Conservation (phyloP, 2,329 filamentous ascomycete genomes). For the Botrytis pseudocinerea region DNA sequence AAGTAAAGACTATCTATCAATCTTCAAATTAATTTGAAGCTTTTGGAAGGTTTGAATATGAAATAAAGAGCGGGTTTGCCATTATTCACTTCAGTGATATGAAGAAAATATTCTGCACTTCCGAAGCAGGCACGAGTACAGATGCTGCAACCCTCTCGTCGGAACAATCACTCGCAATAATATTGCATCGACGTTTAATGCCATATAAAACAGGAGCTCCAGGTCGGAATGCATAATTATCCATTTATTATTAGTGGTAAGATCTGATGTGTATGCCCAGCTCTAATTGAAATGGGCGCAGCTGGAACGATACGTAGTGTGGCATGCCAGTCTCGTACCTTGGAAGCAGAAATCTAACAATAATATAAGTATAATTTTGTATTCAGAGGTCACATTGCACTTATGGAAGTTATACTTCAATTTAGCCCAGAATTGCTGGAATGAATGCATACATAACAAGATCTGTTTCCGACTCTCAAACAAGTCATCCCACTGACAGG, state of each 20-base stretch:
- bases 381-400: too few species aligned
- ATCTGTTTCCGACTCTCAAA: not conserved
- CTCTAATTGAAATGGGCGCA: not conserved
- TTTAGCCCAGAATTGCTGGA: not conserved
- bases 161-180: too few species aligned
- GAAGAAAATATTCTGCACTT: not conserved
- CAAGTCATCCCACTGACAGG: not conserved
- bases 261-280: too few species aligned
- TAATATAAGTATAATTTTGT: too few species aligned
- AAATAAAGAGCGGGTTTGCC: not conserved
- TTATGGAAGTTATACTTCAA: not conserved
- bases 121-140: too few species aligned
- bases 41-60: not conserved
- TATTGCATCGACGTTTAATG: too few species aligned
- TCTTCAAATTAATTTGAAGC: not conserved
- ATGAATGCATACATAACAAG: not conserved
- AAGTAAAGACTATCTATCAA: not conserved
- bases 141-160: too few species aligned
- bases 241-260: too few species aligned
- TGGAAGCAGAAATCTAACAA: too few species aligned
- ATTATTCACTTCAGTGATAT: not conserved
- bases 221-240: too few species aligned
- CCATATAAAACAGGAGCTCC: too few species aligned
- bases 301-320: not conserved
- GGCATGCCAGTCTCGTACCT: rapidly evolving